Evolutionary conservation across 2,329 filamentous ascomycete species (phyloP).

Genomic region (Trichoderma koningii): DNA sequence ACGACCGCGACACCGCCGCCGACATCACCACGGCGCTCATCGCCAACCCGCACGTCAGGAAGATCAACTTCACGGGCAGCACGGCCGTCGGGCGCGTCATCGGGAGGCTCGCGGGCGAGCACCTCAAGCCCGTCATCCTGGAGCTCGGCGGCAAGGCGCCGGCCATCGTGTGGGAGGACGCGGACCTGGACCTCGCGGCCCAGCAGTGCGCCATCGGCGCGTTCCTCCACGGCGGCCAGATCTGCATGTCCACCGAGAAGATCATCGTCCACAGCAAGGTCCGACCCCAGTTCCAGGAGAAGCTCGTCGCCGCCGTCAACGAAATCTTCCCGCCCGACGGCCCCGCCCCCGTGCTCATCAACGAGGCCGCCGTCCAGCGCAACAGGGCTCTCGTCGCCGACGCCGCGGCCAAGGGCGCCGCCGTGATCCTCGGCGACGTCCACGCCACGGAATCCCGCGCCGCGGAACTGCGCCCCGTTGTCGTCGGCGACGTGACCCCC

Average conservation of each 20-base stretch:
- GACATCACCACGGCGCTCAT: slow-evolving; percentile 69
- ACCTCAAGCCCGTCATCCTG: slow-evolving; percentile 77
- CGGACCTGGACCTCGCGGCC: slow-evolving; percentile 72
- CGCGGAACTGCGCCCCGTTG: slow-evolving; percentile 61
- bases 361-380: slow-evolving; percentile 64
- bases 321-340: slow-evolving; percentile 56
- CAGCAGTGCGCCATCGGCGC: slow-evolving; percentile 67
- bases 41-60: slow-evolving; percentile 66
- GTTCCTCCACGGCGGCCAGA: slow-evolving; percentile 74
- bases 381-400: slow-evolving; percentile 68
- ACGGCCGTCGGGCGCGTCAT: slow-evolving; percentile 74
- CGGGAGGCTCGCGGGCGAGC: slow-evolving; percentile 66
- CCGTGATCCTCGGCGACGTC: slow-evolving; percentile 45
- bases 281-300: slow-evolving; percentile 49
- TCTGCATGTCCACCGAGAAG: slow-evolving; percentile 84
- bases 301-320: slow-evolving; percentile 45
- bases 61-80: slow-evolving; percentile 85
- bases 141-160: slow-evolving; percentile 83
- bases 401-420: slow-evolving; percentile 68
- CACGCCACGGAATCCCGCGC: slow-evolving; percentile 38
- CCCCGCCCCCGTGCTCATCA: slow-evolving; percentile 70
- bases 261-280: slow-evolving; percentile 61
- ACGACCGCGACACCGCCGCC: slow-evolving; percentile 65
- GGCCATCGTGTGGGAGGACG: slow-evolving; percentile 78
- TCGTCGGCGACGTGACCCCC: slow-evolving; percentile 63